Conservation (phyloP, 1,284 basidiomycete species). For the Quambalaria eucalypti region DNA sequence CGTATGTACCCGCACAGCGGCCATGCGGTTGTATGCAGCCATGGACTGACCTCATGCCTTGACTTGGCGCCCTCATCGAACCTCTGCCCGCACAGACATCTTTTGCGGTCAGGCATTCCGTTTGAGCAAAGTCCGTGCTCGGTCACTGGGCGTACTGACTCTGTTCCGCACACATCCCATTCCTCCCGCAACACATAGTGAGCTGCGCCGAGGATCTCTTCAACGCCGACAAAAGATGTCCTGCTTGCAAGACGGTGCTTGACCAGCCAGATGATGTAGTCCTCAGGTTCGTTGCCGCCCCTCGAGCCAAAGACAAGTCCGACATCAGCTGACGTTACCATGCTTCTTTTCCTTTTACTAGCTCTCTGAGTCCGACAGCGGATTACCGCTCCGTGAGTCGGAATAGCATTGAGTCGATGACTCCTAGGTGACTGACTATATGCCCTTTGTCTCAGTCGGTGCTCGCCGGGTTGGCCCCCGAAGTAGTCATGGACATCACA, state of each 20-base stretch:
- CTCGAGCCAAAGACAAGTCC: not conserved
- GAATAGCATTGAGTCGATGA: not conserved
- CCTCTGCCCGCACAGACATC: slow-evolving; percentile 9
- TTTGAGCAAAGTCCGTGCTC: too few species aligned
- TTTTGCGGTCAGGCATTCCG: slow-evolving; percentile 11
- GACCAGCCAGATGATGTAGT: slow-evolving; percentile 16
- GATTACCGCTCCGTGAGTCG: slow-evolving; percentile 13
- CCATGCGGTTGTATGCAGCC: not conserved
- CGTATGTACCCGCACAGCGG: slow-evolving; percentile 6
- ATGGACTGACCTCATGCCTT: not conserved
- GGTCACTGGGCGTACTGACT: too few species aligned
- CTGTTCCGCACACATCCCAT: too few species aligned
- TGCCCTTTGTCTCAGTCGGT: slow-evolving; percentile 8
- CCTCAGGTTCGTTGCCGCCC: not conserved
- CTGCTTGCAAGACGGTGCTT: slow-evolving; percentile 19
- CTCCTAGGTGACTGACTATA: not conserved
- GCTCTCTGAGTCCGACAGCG: slow-evolving; percentile 15
- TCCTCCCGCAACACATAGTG: slow-evolving; percentile 1
- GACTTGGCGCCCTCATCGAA: not conserved
- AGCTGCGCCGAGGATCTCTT: slow-evolving; percentile 20
- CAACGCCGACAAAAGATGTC: slow-evolving; percentile 15
- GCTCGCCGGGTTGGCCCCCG: slow-evolving; percentile 19
- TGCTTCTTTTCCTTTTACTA: slow-evolving; percentile 2
- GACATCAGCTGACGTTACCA: not conserved
- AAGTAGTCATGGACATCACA: slow-evolving; percentile 16